Evolutionary conservation across 495 filamentous ascomycete genomes (phyloP), one percentile per base, ranked within the genome.

Genomic region (Cercophora scortea): DNA sequence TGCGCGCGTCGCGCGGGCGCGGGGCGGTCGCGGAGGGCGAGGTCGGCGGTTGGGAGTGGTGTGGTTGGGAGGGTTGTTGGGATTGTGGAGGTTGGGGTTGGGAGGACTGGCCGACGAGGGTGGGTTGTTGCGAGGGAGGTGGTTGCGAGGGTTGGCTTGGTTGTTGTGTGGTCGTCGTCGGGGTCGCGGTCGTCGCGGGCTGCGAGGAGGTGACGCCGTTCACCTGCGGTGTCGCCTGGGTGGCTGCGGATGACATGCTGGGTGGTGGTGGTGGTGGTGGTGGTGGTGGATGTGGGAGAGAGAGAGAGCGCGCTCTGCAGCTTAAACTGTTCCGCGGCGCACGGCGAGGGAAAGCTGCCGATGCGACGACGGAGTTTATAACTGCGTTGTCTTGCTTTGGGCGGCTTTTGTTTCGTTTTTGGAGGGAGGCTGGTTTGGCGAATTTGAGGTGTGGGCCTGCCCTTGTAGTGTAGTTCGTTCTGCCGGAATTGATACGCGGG

Each of bases 1-100:
- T 82, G 45, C 91, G 85, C 13, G 91, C 86, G 68, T 98, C 92
- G 61, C 92, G 88, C 8, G 93, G 93, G 2, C 90, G 88, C 39
- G 86, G 84, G 32, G 81, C 75, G 40, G 79, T 70, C 16, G 84
- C 82, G 47, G 83, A 61, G 47, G 62, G 45, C 47, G 61, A 54
- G 47, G 61, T 56, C 32, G 50, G 32, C 52, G 33, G 33, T 42
- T 47, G 77, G 52, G 55, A 57, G 55, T 54, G 45, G 25, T 50
- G 65, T 42, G 56, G 57, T 39, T 42, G 56, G 38, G 10, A 67
- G 63, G 47, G 62, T 58, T 65, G 68, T 65, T 15, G 57, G 43
- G 9, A 61, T 40, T 10, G 61, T 54, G 4, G 62, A 36, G 8
- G 59, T 59, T 43, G 59, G 57, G 59, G 53, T 56, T 35, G 59